A percentile compares a stretch with the other conserved stretches of the same genome.
These are phyloP conservation scores for Fusarium musae DNA, from an alignment of 2,329 filamentous ascomycete genomes.

Conservation along the genomic window DNA sequence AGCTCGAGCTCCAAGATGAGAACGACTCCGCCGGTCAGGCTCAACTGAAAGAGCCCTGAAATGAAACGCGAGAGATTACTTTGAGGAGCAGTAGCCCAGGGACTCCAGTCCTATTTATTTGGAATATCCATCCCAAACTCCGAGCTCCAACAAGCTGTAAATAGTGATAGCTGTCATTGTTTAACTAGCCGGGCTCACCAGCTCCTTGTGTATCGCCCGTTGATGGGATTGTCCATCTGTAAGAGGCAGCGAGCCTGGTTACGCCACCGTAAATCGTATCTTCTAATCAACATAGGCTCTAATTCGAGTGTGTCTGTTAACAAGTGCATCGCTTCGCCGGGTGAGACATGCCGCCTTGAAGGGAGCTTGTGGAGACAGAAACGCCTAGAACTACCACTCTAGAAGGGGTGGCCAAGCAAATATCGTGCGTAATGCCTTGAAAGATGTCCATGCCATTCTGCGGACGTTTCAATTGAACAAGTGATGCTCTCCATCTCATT, in stretches of 20 bases:
- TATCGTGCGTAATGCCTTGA: background rate
- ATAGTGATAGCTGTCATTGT: background rate
- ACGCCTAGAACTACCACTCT: background rate
- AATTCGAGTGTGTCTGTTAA: background rate
- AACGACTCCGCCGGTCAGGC: background rate
- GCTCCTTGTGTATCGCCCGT: background rate
- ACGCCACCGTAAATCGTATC: background rate
- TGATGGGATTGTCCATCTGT: background rate
- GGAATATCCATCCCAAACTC: background rate
- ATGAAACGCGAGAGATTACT: background rate
- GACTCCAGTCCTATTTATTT: background rate
- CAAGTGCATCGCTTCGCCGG: too few relatives aligned
- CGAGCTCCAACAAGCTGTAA: background rate
- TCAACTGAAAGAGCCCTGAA: background rate
- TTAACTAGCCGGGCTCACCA: background rate
- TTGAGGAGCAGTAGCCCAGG: background rate
- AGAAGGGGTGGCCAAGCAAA: background rate
- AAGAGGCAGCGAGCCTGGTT: background rate
- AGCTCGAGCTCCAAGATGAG: background rate
- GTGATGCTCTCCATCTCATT: background rate
- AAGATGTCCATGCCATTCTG: background rate
- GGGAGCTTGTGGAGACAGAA: background rate
- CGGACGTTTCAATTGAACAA: background rate
- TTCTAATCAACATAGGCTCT: background rate
- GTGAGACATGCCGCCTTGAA: background rate